Conservation (phyloP, 2,329 filamentous ascomycete species). For the Phialocephala sp. region DNA sequence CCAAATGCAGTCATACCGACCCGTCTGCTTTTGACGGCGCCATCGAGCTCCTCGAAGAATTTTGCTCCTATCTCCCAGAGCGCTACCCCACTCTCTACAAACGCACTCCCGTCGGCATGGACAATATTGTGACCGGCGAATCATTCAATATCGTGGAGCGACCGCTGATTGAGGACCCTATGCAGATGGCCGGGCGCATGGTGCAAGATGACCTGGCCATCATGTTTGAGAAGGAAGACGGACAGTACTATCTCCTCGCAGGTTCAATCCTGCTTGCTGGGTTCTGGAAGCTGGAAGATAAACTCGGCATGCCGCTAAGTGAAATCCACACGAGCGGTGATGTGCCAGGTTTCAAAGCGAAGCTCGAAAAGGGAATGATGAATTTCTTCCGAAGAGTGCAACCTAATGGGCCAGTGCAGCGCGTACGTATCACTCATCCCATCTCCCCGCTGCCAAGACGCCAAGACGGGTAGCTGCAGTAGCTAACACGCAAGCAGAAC, state of each 20-base stretch:
- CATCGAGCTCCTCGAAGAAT: conserved; percentile 76
- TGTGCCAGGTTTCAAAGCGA: conserved; percentile 74
- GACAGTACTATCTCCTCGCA: conserved; percentile 80
- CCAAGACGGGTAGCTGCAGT: conserved; percentile 18
- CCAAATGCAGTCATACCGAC: conserved; percentile 71
- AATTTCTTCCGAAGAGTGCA: conserved; percentile 78
- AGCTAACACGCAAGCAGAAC: conserved; percentile 55
- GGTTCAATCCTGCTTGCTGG: conserved; percentile 78
- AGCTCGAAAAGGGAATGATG: conserved; percentile 78
- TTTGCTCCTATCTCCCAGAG: conserved; percentile 72
- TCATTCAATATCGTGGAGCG: conserved; percentile 69
- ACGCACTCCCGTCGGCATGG: conserved; percentile 67
- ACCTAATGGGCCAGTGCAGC: conserved; percentile 65
- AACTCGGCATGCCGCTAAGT: conserved; percentile 77
- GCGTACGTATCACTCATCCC: conserved; percentile 37
- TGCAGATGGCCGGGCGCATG: conserved; percentile 74
- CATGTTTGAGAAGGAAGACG: conserved; percentile 78
- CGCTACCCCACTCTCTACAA: conserved; percentile 76
- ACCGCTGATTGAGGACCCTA: conserved; percentile 76
- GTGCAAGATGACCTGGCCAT: conserved; percentile 84
- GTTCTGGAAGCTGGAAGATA: conserved; percentile 84
- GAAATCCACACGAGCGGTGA: conserved; percentile 81
- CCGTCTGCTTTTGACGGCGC: conserved; percentile 75
- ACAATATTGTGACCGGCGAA: conserved; percentile 75
- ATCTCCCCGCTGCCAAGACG: background rate